These are phyloP conservation scores for Cladophialophora chaetospira DNA, from an alignment of 2,329 filamentous ascomycete species.

Conservation along the genomic window DNA sequence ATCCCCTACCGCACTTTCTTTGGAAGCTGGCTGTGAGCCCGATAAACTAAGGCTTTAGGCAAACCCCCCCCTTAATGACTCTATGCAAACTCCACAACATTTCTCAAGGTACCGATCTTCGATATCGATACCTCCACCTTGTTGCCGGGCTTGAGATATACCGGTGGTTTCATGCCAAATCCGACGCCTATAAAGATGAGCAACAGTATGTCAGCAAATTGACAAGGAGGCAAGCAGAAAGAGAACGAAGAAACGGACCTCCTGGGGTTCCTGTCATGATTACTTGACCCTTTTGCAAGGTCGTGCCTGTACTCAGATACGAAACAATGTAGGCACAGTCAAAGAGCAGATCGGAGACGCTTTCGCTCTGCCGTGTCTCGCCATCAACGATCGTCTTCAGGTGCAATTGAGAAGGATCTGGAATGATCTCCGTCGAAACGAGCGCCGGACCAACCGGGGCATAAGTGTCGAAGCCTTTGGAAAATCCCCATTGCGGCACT, in stretches of 20 bases:
- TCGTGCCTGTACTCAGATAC: conserved; percentile 43
- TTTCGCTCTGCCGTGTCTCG: conserved; percentile 40
- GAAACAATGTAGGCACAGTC: conserved; percentile 40
- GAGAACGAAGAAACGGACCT: conserved; percentile 31
- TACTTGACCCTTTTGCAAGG: conserved; percentile 41
- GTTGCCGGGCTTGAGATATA: conserved; percentile 44
- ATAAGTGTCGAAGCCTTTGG: conserved; percentile 45
- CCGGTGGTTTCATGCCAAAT: conserved; percentile 46
- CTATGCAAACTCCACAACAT: conserved; percentile 37
- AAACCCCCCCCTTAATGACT: too few relatives aligned
- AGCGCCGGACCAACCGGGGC: conserved; percentile 47
- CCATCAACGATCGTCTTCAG: conserved; percentile 44
- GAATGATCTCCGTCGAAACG: conserved; percentile 36
- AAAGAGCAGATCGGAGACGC: conserved; percentile 44
- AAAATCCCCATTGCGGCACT: conserved; percentile 43
- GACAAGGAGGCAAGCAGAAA: background rate
- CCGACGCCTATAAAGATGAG: conserved; percentile 38
- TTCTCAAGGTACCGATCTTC: conserved; percentile 46
- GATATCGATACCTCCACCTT: conserved; percentile 45
- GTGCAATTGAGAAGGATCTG: conserved; percentile 37
- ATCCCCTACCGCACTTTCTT: too few relatives aligned
- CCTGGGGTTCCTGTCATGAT: conserved; percentile 47
- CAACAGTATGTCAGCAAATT: background rate
- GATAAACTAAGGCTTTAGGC: too few relatives aligned
- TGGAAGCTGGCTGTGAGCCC: too few relatives aligned